Percentiles rank a stretch among this genome's conserved stretches.
Evolutionary conservation across 129 eudicot genomes (phyloP).

Genomic region (Pseudognaphalium luteoalbum): DNA sequence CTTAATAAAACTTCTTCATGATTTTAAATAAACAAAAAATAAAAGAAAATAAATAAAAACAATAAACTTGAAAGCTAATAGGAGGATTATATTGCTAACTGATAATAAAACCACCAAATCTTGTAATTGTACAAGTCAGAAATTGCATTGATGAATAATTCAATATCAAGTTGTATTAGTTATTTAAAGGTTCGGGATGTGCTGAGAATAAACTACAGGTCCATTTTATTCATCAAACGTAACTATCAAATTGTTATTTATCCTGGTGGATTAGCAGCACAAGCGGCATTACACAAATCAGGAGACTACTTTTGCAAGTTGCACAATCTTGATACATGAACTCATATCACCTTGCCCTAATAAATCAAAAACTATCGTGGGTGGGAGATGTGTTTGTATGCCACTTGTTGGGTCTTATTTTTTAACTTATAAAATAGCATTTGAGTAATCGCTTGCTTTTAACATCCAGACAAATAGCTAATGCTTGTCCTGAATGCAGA

Average conservation of each 20-base stretch:
- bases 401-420: constrained; percentile 11
- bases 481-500: constrained; percentile 46
- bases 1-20: neutral
- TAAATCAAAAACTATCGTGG: neutral
- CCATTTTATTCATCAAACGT: neutral
- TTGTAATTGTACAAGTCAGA: neutral
- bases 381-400: constrained; percentile 1
- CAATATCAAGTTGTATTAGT: neutral
- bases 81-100: constrained; percentile 13
- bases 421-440: neutral
- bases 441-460: neutral
- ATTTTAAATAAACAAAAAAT: no score
- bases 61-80: neutral
- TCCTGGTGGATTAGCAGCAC: neutral
- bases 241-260: constrained; percentile 6
- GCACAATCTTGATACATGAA: constrained; percentile 22
- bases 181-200: constrained; percentile 6
- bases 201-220: constrained; percentile 8
- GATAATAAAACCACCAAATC: neutral
- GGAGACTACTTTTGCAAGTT: constrained; percentile 16
- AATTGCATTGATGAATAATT: neutral
- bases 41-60: neutral
- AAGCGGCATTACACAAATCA: neutral
- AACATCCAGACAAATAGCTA: constrained; percentile 23
- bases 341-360: constrained; percentile 11